Base-by-base conservation (phyloP, 2,329 filamentous ascomycete genomes). In the Trichoderma koningiopsis region DNA sequence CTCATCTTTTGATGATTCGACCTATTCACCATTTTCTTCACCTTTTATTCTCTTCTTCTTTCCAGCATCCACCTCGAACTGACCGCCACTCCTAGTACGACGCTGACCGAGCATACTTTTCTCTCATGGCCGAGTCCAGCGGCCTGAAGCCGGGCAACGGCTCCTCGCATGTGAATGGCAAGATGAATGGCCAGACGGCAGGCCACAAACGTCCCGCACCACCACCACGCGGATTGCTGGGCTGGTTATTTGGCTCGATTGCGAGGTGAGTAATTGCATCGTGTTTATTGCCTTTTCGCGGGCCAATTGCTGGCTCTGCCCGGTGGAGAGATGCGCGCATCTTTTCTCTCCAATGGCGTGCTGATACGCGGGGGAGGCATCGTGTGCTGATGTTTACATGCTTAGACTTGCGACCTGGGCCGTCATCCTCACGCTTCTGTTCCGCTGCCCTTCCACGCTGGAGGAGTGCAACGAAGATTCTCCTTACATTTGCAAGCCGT, bases 391-490 rank as follows among this genome's bases (percentile, higher is more conserved):
- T 19, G 47, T 35, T 49, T 49, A 35, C 14, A 56, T 68, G 11
- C 19, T 35, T 72, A 95, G 95, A 76, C 79, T 97, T 56, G 79
- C 90, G 69, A 91, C 93, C 24, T 99, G 95, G 95, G 97, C 96
- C 78, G 86, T 90, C 43, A 89, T 98, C 72, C 80, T 94, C 71
- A 96, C 92, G 29, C 83, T 96, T 68, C 81, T 95, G 70, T 92
- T 99, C 78, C 88, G 91, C 71, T 99, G 95, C 79, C 95, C 95
- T 14, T 83, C 89, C 3, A 88, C 87, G 10, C 81, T 90, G 70
- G 86, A 90, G 33, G 85, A 88, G 31, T 87, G 96, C 75, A 87
- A 88, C 74, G 87, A 91, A 31, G 81, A 85, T 35, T 92, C 93
- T 1, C 92, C 94, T 0, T 86, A 83, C 72, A 87, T 98, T 71